Conservation (phyloP, 257 asterid genomes). For the Oldenlandia corymbosa region DNA sequence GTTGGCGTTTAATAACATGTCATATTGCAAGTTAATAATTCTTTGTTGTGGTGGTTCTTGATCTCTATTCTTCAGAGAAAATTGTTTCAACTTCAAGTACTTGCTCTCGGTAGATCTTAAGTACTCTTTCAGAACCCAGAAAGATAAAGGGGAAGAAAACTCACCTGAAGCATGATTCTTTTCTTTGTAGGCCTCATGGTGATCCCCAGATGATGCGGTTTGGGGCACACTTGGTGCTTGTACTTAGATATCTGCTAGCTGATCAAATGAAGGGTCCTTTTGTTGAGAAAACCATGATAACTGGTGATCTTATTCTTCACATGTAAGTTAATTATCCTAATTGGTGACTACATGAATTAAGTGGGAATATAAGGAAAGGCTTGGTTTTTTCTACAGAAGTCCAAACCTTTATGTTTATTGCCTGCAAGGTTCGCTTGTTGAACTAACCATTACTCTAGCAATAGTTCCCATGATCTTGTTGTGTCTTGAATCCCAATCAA, state of each 20-base stretch:
- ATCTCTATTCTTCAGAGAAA: background rate
- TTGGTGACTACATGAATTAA: background rate
- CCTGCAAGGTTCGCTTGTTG: background rate
- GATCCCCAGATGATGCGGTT: slow-evolving; percentile 99
- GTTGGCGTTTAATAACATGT: background rate
- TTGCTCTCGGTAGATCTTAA: background rate
- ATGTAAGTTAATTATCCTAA: slow-evolving; percentile 47
- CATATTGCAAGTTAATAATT: background rate
- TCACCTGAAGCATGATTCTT: slow-evolving; percentile 19
- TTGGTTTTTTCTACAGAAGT: background rate
- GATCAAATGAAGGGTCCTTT: slow-evolving; percentile 81
- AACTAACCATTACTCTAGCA: background rate
- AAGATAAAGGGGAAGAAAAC: background rate
- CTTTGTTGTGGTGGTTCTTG: background rate
- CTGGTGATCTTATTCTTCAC: slow-evolving; percentile 93
- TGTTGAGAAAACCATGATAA: slow-evolving; percentile 74
- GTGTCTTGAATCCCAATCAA: background rate
- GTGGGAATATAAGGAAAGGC: background rate
- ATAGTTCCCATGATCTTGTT: background rate
- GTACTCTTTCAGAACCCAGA: background rate
- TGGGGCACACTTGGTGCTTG: slow-evolving; percentile 97
- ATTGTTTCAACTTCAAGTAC: background rate
- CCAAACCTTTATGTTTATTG: background rate
- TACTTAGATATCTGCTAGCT: slow-evolving; percentile 69
- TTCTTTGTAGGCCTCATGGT: slow-evolving; percentile 87